Conservation (phyloP, 164 flowering plant genomes). For the Buxus sempervirens region DNA sequence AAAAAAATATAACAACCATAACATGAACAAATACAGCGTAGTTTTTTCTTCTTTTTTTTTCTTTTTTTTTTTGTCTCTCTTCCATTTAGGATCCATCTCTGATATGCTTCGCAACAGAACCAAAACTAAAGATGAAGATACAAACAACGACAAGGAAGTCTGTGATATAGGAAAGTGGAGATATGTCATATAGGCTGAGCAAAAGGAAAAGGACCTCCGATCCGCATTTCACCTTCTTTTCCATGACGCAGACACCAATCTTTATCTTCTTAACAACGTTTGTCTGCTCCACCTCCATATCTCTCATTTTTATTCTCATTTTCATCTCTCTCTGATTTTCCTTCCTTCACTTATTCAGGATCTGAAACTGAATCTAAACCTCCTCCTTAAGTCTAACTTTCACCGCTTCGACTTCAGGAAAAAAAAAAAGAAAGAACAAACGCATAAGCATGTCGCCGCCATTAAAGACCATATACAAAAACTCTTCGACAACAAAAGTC, state of each 20-base stretch:
- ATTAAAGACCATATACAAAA: neutral
- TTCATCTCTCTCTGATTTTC: slow-evolving; percentile 7
- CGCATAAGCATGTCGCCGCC: neutral
- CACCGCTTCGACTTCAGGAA: slow-evolving; percentile 2
- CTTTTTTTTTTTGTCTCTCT: too few species aligned
- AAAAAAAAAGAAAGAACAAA: neutral
- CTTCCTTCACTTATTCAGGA: neutral
- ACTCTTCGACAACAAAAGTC: neutral
- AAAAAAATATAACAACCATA: slow-evolving; percentile 3
- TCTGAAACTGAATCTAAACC: neutral
- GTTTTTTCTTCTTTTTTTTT: too few species aligned
- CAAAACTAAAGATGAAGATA: slow-evolving; percentile 1
- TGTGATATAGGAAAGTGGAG: neutral
- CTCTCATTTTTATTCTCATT: slow-evolving; percentile 4
- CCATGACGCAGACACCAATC: slow-evolving; percentile 97
- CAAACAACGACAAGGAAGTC: neutral
- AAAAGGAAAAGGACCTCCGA: slow-evolving; percentile 58
- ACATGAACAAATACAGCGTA: neutral
- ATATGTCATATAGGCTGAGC: slow-evolving; percentile 5
- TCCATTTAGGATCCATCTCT: too few species aligned
- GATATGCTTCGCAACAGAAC: neutral
- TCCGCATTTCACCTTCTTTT: slow-evolving; percentile 99
- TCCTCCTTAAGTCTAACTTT: neutral
- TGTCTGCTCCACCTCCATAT: slow-evolving; percentile 23
- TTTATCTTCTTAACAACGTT: slow-evolving; percentile 41